phyloP scores from a whole-genome alignment of 805 yeast genomes.

The Dipodascopsis tothii region DNA sequence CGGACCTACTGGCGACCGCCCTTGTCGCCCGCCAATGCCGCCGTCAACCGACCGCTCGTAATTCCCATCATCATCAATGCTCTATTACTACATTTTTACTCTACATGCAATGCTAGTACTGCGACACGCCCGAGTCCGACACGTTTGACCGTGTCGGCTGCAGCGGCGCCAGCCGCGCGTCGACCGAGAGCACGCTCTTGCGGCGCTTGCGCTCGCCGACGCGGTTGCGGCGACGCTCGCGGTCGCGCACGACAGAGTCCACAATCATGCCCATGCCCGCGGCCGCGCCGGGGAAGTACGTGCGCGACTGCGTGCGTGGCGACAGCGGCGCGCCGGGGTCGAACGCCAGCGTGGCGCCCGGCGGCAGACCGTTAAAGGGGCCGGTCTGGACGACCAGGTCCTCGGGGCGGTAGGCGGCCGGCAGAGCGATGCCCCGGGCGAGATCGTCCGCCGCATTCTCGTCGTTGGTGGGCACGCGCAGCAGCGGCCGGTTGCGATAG shows the following conservation, averaged over 20 bases:
- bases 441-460: not conserved
- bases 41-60: no score
- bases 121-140: no score
- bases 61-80: no score
- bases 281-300: constrained; percentile 21
- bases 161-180: not conserved
- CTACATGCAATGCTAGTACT: no score
- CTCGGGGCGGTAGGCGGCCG: no score
- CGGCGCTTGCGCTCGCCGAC: not conserved
- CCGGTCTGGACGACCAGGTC: no score
- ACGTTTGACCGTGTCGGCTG: not conserved
- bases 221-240: not conserved
- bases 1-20: no score
- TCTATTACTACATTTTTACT: no score
- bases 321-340: not conserved
- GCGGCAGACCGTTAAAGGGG: no score
- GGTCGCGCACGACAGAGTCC: constrained; percentile 22
- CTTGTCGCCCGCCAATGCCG: no score
- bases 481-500: not conserved
- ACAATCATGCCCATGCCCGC: constrained; percentile 20
- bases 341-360: not conserved
- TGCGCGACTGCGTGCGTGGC: constrained; percentile 17
- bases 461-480: not conserved
- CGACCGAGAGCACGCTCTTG: not conserved
- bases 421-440: not conserved